Evolutionary conservation across 148 eudicot genomes (phyloP).

Genomic region (Cornus kousa): DNA sequence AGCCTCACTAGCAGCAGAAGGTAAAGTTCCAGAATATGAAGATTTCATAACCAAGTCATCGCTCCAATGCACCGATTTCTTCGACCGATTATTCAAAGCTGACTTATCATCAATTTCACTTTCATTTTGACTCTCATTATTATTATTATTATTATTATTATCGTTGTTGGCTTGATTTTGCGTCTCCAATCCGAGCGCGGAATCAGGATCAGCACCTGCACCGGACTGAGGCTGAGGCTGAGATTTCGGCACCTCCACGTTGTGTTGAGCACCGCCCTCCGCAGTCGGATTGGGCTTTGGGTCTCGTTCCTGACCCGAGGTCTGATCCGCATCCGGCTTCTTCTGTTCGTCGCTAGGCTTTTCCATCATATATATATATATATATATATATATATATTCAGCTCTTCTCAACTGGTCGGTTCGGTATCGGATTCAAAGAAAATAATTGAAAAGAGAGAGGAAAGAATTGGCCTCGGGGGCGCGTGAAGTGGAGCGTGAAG

Average conservation of each 20-base stretch:
- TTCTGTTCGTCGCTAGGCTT: not conserved
- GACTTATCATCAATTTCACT: not conserved
- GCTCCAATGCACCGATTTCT: conserved; percentile 55
- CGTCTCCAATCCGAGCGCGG: not conserved
- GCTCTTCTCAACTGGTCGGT: not conserved
- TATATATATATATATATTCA: too few relatives aligned
- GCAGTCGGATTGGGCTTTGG: not conserved
- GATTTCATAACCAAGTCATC: conserved; percentile 52
- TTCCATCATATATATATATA: not conserved
- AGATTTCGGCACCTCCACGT: not conserved
- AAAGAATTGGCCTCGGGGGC: not conserved
- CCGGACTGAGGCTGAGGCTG: not conserved
- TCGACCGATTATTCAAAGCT: conserved; percentile 13
- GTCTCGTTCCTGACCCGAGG: not conserved
- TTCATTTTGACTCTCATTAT: too few relatives aligned
- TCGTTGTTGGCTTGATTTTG: not conserved
- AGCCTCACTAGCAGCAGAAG: conserved; percentile 9
- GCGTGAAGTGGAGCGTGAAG: conserved; percentile 3
- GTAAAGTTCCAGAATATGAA: conserved; percentile 3
- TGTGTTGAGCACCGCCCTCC: not conserved
- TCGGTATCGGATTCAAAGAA: too few relatives aligned
- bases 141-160: too few relatives aligned
- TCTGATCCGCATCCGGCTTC: not conserved
- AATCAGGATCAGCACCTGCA: not conserved
- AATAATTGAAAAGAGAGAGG: too few relatives aligned